Evolutionary conservation across 2,329 filamentous ascomycete species (phyloP), one percentile per base, ranked within the genome.

Genomic region (Talaromyces albobiverticillius): DNA sequence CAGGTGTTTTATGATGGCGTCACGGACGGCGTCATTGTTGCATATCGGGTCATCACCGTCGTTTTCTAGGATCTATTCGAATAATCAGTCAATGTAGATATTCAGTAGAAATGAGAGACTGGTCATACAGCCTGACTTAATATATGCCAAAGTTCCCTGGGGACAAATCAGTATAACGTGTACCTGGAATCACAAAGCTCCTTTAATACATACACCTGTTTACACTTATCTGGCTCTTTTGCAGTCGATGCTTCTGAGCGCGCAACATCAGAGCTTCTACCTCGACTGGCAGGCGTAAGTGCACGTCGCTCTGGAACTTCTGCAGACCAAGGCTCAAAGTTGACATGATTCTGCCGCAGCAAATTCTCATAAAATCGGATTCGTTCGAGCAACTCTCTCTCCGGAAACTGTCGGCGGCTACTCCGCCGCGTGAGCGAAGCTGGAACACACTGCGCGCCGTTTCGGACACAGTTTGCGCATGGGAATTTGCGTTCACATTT

Each of bases 401-500:
- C 88, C 20, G 86, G 82, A 45, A 88, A 83, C 49, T 83, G 82
- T 68, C 64, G 84, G 71, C 62, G 83, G 76, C 65, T 84, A 75
- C 65, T 22, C 8, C 43, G 83, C 71, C 61, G 83, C 74, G 58
- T 81, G 71, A 67, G 63, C 4, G 67, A 61, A 1, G 71, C 70
- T 3, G 76, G 72, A 2, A 79, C 61, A 58, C 85, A 90, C 60
- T 88, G 80, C 25, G 79, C 79, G 20, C 77, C 72, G 51, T 81
- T 79, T 69, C 82, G 86, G 65, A 83, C 74, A 64, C 87, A 90
- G 69, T 87, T 86, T 62, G 80, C 76, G 65, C 88, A 90, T 14
- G 87, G 87, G 69, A 85, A 84, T 62, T 80, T 82, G 69, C 86
- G 86, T 69, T 89, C 84, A 70, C 87, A 90, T 57, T 84, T 85